Base-by-base conservation (phyloP, 2,329 filamentous ascomycete species). In the Stagonosporopsis cucurbitacearum region DNA sequence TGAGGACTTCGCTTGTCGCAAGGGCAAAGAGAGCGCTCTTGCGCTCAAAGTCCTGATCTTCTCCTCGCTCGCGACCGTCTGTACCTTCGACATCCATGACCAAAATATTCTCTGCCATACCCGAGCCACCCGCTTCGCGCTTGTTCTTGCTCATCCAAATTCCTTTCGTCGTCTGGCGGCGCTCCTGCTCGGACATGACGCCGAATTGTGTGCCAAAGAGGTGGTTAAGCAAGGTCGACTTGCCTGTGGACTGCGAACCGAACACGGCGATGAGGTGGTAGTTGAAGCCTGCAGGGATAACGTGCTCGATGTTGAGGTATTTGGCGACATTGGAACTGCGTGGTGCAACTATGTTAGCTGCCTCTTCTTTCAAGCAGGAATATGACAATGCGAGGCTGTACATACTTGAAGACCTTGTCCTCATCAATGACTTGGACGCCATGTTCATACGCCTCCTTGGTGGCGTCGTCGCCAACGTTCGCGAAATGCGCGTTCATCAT, bases 81-180 rank as follows among this genome's bases (percentile, higher is more conserved):
- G 95, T 98, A 65, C 95, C 95, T 78, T 99, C 95, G 39, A 99
- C 95, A 73, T 99, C 95, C 95, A 99, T 99, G 67, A 99, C 95
- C 60, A 99, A 82, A 69, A 99, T 97, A 77, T 99, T 99, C 70
- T 96, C 92, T 50, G 94, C 93, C 92, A 98, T 97, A 62, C 81
- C 81, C 63, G 68, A 69, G 54, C 80, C 75, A 8, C 72, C 74
- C 39, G 78, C 75, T 48, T 77, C 75, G 25, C 81, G 80, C 81
- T 96, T 96, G 79, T 98, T 98, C 81, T 96, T 96, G 63, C 93
- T 96, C 89, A 99, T 89, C 95, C 95, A 99, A 75, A 99, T 99
- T 73, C 95, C 95, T 82, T 98, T 99, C 40, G 95, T 99, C 0
- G 95, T 99, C 82, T 99, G 95, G 59, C 92, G 88, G 63, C 95